Percentiles rank a stretch among this genome's conserved stretches.
Evolutionary conservation across 2,329 filamentous ascomycete species (phyloP).

Genomic region (Pseudopithomyces maydicus): DNA sequence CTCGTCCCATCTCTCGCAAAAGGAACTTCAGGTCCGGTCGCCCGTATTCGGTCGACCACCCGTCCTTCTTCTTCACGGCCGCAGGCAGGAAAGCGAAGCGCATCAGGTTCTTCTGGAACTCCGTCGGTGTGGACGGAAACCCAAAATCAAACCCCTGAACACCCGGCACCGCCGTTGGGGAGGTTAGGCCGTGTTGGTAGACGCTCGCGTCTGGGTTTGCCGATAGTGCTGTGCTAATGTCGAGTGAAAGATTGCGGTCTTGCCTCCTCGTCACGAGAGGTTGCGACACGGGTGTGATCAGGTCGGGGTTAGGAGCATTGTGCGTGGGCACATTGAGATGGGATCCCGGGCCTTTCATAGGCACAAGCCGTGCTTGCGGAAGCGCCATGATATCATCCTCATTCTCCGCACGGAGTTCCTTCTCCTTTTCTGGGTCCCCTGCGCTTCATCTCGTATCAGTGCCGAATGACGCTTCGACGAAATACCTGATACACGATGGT

Average conservation of each 20-base stretch:
- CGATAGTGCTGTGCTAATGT: conserved; percentile 47
- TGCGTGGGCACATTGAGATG: conserved; percentile 50
- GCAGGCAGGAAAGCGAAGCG: conserved; percentile 80
- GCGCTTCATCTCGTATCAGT: conserved; percentile 79
- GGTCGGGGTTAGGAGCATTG: conserved; percentile 24
- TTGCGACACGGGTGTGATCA: conserved; percentile 31
- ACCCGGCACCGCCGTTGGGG: conserved; percentile 12
- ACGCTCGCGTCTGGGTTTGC: conserved; percentile 43
- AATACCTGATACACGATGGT: conserved; percentile 61
- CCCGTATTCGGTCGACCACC: conserved; percentile 92
- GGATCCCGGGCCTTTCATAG: conserved; percentile 25
- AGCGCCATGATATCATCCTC: conserved; percentile 85
- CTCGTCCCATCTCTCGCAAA: conserved; percentile 81
- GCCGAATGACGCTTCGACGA: conserved; percentile 72
- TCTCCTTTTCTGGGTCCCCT: conserved; percentile 80
- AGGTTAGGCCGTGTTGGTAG: conserved; percentile 43
- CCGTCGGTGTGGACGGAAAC: conserved; percentile 81
- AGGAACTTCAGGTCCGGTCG: conserved; percentile 87
- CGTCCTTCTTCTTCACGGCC: conserved; percentile 61
- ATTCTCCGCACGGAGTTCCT: conserved; percentile 78
- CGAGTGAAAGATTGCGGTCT: conserved; percentile 49
- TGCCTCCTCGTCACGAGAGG: conserved; percentile 48
- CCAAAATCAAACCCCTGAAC: conserved; percentile 59
- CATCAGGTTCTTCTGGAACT: conserved; percentile 88
- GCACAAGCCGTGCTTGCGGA: conserved; percentile 59